Evolutionary conservation across 2,329 filamentous ascomycete genomes (phyloP).

Genomic region (Xenoacremonium recifei): DNA sequence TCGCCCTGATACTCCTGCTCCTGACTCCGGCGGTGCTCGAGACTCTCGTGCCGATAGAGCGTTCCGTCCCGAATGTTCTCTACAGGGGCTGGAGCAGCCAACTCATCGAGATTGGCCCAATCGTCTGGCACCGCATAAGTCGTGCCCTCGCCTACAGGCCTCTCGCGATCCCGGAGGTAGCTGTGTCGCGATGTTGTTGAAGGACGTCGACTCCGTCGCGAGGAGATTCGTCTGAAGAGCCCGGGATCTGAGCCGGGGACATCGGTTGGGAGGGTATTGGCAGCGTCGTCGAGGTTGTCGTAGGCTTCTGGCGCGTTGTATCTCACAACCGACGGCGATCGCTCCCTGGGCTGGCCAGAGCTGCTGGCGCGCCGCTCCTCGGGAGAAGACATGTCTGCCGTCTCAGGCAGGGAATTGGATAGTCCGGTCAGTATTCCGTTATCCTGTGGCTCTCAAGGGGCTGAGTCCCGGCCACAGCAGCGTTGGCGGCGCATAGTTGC

Average conservation of each 20-base stretch:
- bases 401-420: too few relatives aligned
- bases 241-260: not conserved
- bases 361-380: not conserved
- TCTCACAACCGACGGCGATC: slow-evolving; percentile 1
- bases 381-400: not conserved
- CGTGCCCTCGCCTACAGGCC: not conserved
- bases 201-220: not conserved
- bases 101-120: slow-evolving; percentile 45
- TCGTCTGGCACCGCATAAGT: slow-evolving; percentile 23
- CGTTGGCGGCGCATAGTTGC: too few relatives aligned
- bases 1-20: slow-evolving; percentile 9
- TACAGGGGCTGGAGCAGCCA: slow-evolving; percentile 31
- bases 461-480: too few relatives aligned
- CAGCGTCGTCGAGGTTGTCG: slow-evolving; percentile 42
- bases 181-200: not conserved
- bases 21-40: slow-evolving; percentile 12
- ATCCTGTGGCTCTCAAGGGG: too few relatives aligned
- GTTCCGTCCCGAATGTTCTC: slow-evolving; percentile 11
- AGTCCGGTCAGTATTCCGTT: too few relatives aligned
- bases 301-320: slow-evolving; percentile 33
- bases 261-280: not conserved
- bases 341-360: not conserved
- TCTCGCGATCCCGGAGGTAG: not conserved
- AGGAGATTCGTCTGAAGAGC: not conserved
- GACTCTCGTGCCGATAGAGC: slow-evolving; percentile 10